Percentiles rank a stretch among this genome's conserved stretches.
Evolutionary conservation across 257 asterid species (phyloP).

Genomic region (Nicotiana paniculata): DNA sequence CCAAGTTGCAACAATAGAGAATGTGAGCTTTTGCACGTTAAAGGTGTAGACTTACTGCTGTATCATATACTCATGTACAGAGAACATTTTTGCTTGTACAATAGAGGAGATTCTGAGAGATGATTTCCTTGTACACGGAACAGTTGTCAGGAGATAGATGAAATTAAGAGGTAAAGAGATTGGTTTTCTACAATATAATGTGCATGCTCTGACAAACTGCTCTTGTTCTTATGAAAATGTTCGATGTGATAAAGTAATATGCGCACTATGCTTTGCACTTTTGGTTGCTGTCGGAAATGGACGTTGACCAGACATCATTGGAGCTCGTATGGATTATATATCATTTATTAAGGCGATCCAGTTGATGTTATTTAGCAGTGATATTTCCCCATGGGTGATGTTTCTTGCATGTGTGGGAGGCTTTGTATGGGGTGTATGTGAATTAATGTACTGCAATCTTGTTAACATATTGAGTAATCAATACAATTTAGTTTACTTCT

Average conservation of each 20-base stretch:
- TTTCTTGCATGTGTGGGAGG: too few relatives aligned
- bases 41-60: background rate
- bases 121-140: slow-evolving; percentile 5
- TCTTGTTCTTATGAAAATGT: background rate
- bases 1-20: background rate
- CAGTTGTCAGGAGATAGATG: background rate
- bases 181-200: background rate
- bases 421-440: too few relatives aligned
- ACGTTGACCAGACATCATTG: too few relatives aligned
- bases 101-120: slow-evolving; percentile 7
- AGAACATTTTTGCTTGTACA: slow-evolving; percentile 10
- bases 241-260: background rate
- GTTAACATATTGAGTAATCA: too few relatives aligned
- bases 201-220: background rate
- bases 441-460: too few relatives aligned
- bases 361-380: too few relatives aligned
- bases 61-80: slow-evolving; percentile 4
- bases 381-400: too few relatives aligned
- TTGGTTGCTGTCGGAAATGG: too few relatives aligned
- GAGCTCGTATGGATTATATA: too few relatives aligned
- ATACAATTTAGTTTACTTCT: too few relatives aligned
- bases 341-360: too few relatives aligned
- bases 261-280: background rate
- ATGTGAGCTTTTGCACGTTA: background rate
- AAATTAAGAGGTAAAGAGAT: background rate